phyloP scores from a whole-genome alignment of 257 asterid genomes.

The Plantago elongata region DNA sequence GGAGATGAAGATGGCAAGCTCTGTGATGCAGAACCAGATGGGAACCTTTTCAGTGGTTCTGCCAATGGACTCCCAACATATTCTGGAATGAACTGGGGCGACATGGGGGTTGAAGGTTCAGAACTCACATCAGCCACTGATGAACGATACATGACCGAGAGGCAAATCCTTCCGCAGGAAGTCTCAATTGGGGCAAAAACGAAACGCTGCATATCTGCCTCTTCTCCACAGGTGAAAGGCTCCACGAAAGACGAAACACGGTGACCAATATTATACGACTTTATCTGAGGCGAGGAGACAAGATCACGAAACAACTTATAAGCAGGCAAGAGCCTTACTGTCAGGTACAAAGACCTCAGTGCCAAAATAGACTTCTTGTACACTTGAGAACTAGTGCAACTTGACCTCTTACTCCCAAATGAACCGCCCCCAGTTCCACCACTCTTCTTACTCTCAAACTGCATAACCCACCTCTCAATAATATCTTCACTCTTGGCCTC shows the following conservation, averaged over 20 bases:
- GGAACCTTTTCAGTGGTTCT: conserved; percentile 68
- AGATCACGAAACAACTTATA: conserved; percentile 79
- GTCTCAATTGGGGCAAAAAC: conserved; percentile 78
- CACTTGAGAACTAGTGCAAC: conserved; percentile 45
- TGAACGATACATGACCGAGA: conserved; percentile 65
- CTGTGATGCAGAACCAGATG: conserved; percentile 49
- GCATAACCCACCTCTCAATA: conserved; percentile 85
- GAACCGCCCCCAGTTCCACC: conserved; percentile 32
- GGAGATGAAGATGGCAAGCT: conserved; percentile 54
- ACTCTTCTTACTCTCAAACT: conserved; percentile 65
- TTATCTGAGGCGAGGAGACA: conserved; percentile 55
- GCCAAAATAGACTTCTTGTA: conserved; percentile 65
- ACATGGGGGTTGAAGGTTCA: conserved; percentile 76
- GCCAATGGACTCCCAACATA: conserved; percentile 95
- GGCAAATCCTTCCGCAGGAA: conserved; percentile 77
- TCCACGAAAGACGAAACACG: conserved; percentile 74
- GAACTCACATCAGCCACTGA: conserved; percentile 56
- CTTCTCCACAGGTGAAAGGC: conserved; percentile 78
- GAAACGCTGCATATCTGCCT: conserved; percentile 76
- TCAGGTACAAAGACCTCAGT: conserved; percentile 72
- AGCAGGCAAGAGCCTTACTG: conserved; percentile 80
- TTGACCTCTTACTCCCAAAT: conserved; percentile 48
- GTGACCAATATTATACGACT: conserved; percentile 58
- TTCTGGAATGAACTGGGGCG: conserved; percentile 74
- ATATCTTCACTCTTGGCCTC: conserved; percentile 50